Evolutionary conservation across 2,329 filamentous ascomycete genomes (phyloP).

Genomic region (Phialemoniopsis sp.): DNA sequence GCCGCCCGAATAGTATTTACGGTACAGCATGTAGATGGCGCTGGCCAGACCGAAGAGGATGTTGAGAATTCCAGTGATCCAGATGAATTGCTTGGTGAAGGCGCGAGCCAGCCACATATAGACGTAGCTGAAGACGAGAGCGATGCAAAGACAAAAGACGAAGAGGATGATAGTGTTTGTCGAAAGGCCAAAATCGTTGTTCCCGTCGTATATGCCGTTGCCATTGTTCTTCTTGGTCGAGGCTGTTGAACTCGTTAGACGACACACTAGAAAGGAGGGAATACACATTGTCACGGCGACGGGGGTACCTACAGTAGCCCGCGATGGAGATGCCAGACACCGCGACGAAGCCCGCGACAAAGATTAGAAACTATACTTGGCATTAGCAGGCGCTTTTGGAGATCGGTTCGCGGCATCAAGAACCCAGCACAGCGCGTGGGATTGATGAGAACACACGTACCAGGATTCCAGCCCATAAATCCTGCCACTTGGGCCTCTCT

Average conservation of each 20-base stretch:
- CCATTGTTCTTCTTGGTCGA: slow-evolving; percentile 66
- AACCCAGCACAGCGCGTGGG: slow-evolving; percentile 8
- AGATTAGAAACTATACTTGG: too few relatives aligned
- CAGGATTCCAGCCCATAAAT: slow-evolving; percentile 82
- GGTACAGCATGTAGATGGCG: slow-evolving; percentile 78
- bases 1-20: slow-evolving; percentile 75
- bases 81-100: slow-evolving; percentile 89
- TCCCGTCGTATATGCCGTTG: slow-evolving; percentile 67
- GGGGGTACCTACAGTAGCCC: slow-evolving; percentile 9
- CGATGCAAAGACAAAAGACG: slow-evolving; percentile 69
- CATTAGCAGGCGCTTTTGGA: too few relatives aligned
- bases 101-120: slow-evolving; percentile 74
- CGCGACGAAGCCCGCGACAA: slow-evolving; percentile 13
- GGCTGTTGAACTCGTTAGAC: too few relatives aligned
- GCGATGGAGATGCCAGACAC: slow-evolving; percentile 11
- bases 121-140: slow-evolving; percentile 68
- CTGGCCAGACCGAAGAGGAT: slow-evolving; percentile 81
- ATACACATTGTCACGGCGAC: background rate
- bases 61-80: slow-evolving; percentile 86
- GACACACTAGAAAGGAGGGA: background rate
- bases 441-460: slow-evolving; percentile 32
- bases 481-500: slow-evolving; percentile 76
- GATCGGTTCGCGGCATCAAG: too few relatives aligned
- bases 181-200: slow-evolving; percentile 64
- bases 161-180: slow-evolving; percentile 87